Percentiles rank a stretch among this genome's conserved stretches.
Evolutionary conservation across 192 early-diverging fungal species (phyloP).

Genomic region (Podochytrium sp.): DNA sequence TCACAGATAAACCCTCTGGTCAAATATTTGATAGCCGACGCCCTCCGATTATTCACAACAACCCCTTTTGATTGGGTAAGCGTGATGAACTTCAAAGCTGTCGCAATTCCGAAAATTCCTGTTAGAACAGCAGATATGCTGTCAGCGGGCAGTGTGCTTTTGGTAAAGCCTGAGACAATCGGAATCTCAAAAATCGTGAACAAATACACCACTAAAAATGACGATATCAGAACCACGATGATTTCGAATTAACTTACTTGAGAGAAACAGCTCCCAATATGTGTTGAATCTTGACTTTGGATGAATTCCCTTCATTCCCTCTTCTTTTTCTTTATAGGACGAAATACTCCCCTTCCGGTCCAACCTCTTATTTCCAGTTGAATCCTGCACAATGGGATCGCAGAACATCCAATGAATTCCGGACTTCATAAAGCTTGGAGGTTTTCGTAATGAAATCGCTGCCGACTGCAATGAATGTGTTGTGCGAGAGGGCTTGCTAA

Average conservation of each 20-base stretch:
- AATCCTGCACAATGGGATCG: too few relatives aligned
- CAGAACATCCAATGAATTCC: too few relatives aligned
- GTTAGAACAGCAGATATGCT: conserved; percentile 3
- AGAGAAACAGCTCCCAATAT: conserved; percentile 43
- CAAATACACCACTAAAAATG: conserved; percentile 21
- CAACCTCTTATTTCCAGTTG: too few relatives aligned
- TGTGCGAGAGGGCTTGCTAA: too few relatives aligned
- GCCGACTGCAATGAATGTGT: too few relatives aligned
- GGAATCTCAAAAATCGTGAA: conserved; percentile 15
- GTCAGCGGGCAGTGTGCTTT: neutral
- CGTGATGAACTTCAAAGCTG: conserved; percentile 22
- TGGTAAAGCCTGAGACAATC: conserved; percentile 24
- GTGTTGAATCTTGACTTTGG: conserved; percentile 25
- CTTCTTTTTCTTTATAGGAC: too few relatives aligned
- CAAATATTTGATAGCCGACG: too few relatives aligned
- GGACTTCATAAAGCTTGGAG: too few relatives aligned
- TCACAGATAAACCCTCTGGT: conserved; percentile 21
- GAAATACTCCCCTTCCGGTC: too few relatives aligned
- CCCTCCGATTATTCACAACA: neutral
- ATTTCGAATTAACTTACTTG: conserved; percentile 35
- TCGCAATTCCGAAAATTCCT: conserved; percentile 25
- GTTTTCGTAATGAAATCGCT: too few relatives aligned
- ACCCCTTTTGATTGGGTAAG: neutral
- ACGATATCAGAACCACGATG: too few relatives aligned
- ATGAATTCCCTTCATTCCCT: too few relatives aligned